Percentiles rank a stretch among this genome's conserved stretches.
These are phyloP conservation scores for Alternaria dauci DNA, from an alignment of 2,329 filamentous ascomycete species.

Conservation along the genomic window DNA sequence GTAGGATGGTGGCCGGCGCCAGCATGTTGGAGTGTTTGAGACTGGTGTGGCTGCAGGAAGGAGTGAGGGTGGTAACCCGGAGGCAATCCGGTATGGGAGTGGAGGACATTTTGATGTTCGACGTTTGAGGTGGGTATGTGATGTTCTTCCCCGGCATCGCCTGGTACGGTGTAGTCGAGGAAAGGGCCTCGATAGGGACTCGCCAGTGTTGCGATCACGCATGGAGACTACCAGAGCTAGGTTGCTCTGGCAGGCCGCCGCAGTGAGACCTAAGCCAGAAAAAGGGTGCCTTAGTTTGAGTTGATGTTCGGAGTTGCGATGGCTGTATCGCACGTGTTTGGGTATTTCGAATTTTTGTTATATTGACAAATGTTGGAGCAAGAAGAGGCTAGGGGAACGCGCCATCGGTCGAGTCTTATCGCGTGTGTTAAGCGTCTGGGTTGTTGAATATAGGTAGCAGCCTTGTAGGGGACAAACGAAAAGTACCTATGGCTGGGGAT, in stretches of 20 bases:
- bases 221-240: constrained; percentile 61
- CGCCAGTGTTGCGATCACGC: constrained; percentile 61
- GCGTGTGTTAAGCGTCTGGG: constrained; percentile 51
- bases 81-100: constrained; percentile 48
- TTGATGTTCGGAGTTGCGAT: constrained; percentile 43
- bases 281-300: constrained; percentile 49
- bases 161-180: constrained; percentile 58
- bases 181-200: constrained; percentile 57
- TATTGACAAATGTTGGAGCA: constrained; percentile 54
- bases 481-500: constrained; percentile 45
- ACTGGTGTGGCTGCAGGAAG: constrained; percentile 49
- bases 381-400: constrained; percentile 46
- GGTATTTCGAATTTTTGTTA: constrained; percentile 50
- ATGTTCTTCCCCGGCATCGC: constrained; percentile 54
- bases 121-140: constrained; percentile 53
- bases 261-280: constrained; percentile 55
- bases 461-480: constrained; percentile 42
- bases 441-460: constrained; percentile 47
- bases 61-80: constrained; percentile 45
- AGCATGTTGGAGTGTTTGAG: constrained; percentile 52
- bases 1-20: constrained; percentile 45
- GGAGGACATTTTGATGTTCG: constrained; percentile 53
- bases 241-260: constrained; percentile 59
- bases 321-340: constrained; percentile 54
- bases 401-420: constrained; percentile 50